Percentiles rank a stretch among this genome's conserved stretches.
Conservation (phyloP, 441 rosid species). For the Flueggea neowawraea region DNA sequence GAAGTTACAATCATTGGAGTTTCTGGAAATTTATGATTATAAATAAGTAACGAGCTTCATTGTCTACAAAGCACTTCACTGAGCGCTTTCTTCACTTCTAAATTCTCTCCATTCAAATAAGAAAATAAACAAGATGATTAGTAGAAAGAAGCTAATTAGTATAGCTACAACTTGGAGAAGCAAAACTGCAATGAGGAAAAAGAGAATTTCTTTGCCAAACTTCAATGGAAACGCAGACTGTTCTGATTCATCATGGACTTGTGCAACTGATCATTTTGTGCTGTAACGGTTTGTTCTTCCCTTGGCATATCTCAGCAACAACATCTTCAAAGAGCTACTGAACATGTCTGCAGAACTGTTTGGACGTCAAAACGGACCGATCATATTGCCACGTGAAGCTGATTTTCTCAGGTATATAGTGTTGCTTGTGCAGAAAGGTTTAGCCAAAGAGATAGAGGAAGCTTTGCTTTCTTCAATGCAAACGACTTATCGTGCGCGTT, state of each 20-base stretch:
- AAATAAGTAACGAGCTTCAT: too few species aligned
- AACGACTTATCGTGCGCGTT: neutral
- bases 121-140: too few species aligned
- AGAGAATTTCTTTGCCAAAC: neutral
- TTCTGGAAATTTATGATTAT: too few species aligned
- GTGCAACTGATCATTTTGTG: neutral
- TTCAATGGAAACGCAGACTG: neutral
- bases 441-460: constrained; percentile 2
- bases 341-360: constrained; percentile 9
- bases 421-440: constrained; percentile 6
- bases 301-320: neutral
- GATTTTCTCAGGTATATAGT: neutral
- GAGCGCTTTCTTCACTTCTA: too few species aligned
- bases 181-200: constrained; percentile 1
- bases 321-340: constrained; percentile 7
- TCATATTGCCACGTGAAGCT: constrained; percentile 14
- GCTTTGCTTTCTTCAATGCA: neutral
- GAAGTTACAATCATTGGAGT: too few species aligned
- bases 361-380: constrained; percentile 9
- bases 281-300: constrained; percentile 5
- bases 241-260: too few species aligned
- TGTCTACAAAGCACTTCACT: too few species aligned
- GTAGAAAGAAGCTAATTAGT: too few species aligned
- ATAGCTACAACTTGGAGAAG: neutral
- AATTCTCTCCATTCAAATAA: too few species aligned